Base-by-base conservation (phyloP, 2,329 filamentous ascomycete species). In the Colletotrichum somersetense region DNA sequence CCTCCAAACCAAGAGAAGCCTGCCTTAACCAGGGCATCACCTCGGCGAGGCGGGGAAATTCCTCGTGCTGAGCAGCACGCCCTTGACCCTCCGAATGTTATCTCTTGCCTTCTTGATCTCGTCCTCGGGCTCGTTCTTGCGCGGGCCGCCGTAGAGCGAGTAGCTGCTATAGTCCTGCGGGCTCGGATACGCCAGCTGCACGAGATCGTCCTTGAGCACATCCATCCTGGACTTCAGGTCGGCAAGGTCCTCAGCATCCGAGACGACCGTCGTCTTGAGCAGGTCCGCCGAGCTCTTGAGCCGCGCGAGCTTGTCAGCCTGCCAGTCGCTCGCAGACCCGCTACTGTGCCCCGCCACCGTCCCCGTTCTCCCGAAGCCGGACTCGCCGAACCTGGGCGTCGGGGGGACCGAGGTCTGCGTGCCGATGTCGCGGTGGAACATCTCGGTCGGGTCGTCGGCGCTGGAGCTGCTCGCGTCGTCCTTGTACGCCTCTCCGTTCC, bases 381-480 rank as follows among this genome's bases (percentile, higher is more conserved):
- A 58, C 48, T 72, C 57, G 20, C 30, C 35, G 40, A 62, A 11
- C n/a, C 35, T 26, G 35, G 74, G 70, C 40, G 72, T 71, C 16
- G 73, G 62, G 63, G 79, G 76, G 57, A 77, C 76, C 30, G 89
- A 91, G 0, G 93, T 96, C 80, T 96, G 93, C 1, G 93, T 93
- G 74, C 92, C 93, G 72, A 94, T 88, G 78, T 96, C 93, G 57
- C 93, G 89, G 80, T 95, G 93, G 81, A 94, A 96, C 73, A 95
- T 88, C 80, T 96, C 93, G 1, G 91, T 91, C 1, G 93, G 93
- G 76, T 92, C 90, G 73, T 88, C 88, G 70, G 83, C 87, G 77
- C 84, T 87, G n/a, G 80, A 80, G 55, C 79, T 76, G 71, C 64
- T 64, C 10, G 40, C 80, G 26, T 74, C 65, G 18, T 73, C 69